Percentiles rank a stretch among this genome's conserved stretches.
Evolutionary conservation across 176 grass and related monocot species (phyloP).

Genomic region (Carex littledalei): DNA sequence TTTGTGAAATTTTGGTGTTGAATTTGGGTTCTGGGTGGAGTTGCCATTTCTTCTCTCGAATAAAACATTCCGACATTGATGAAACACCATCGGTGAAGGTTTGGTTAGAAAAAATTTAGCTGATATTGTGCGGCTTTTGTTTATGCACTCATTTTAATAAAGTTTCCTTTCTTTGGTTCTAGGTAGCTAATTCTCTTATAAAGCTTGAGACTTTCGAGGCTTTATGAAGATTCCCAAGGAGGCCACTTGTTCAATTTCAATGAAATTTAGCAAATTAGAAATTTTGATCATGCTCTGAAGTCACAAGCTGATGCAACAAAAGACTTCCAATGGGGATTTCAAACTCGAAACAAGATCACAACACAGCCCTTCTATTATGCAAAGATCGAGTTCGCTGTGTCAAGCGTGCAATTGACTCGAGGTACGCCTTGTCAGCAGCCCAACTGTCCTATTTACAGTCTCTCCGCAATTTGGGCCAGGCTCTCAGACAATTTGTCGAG

Average conservation of each 20-base stretch:
- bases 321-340: slow-evolving; percentile 37
- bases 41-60: background rate
- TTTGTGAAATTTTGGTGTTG: background rate
- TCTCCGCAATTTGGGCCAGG: slow-evolving; percentile 34
- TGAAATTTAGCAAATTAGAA: background rate
- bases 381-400: slow-evolving; percentile 37
- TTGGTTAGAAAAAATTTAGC: background rate
- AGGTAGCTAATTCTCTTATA: background rate
- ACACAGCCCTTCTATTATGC: slow-evolving; percentile 32
- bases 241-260: background rate
- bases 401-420: slow-evolving; percentile 40
- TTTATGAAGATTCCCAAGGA: slow-evolving; percentile 9
- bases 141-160: background rate
- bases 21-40: background rate
- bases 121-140: slow-evolving; percentile 1
- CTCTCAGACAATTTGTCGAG: slow-evolving; percentile 40
- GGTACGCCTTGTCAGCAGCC: slow-evolving; percentile 50
- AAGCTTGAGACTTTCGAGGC: background rate
- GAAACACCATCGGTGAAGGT: background rate
- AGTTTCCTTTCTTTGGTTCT: background rate
- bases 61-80: background rate
- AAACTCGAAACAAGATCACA: slow-evolving; percentile 34
- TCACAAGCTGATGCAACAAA: slow-evolving; percentile 3
- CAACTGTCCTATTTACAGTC: slow-evolving; percentile 45
- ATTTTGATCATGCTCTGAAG: slow-evolving; percentile 6